Evolutionary conservation across 2,329 filamentous ascomycete species (phyloP).

Genomic region (Cordyceps pruinosa): DNA sequence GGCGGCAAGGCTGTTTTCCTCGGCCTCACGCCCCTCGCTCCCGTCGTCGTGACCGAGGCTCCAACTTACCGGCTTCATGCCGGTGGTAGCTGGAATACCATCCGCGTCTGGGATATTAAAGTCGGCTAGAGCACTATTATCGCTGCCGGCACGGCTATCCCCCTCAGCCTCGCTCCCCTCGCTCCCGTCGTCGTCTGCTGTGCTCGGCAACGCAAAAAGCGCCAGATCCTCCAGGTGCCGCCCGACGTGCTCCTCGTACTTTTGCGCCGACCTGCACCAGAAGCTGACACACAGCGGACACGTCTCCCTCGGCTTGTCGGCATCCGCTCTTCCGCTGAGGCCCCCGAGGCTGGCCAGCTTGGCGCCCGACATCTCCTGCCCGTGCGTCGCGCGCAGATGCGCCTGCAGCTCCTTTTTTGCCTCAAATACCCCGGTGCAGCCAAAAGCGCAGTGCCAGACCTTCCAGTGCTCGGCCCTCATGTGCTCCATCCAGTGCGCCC

Average conservation of each 20-base stretch:
- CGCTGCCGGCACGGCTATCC: not conserved
- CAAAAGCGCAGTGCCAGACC: not conserved
- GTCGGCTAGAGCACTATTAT: not conserved
- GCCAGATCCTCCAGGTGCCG: not conserved
- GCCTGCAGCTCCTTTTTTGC: not conserved
- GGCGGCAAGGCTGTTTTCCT: too few species aligned
- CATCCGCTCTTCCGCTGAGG: not conserved
- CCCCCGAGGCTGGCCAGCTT: not conserved
- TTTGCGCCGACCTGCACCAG: not conserved
- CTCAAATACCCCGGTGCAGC: not conserved
- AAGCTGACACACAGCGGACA: not conserved
- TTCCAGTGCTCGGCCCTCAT: not conserved
- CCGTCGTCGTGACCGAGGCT: too few species aligned
- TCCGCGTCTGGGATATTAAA: too few species aligned
- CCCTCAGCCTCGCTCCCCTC: not conserved
- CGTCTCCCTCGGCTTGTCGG: not conserved
- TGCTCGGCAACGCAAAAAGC: not conserved
- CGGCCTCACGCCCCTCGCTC: too few species aligned
- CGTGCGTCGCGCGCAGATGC: not conserved
- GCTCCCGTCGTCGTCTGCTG: not conserved
- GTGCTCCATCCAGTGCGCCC: not conserved
- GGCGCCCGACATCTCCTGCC: not conserved
- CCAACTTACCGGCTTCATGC: too few species aligned
- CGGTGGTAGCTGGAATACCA: too few species aligned
- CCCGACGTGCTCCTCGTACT: not conserved